These are phyloP conservation scores for Talaromyces stipitatus DNA, from an alignment of 495 filamentous ascomycete species.

Conservation along the genomic window DNA sequence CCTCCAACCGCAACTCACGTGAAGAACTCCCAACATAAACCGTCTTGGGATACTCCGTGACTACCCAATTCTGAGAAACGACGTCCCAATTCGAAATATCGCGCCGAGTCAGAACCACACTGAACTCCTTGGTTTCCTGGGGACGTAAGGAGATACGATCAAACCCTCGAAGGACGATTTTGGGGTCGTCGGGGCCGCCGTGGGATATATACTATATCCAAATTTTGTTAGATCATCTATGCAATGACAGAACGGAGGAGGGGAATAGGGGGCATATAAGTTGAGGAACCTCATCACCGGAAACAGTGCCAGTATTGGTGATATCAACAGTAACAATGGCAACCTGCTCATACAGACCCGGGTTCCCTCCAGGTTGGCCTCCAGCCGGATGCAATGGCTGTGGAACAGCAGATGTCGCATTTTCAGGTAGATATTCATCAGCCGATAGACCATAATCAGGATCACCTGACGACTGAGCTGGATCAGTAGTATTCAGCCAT, in stretches of 20 bases:
- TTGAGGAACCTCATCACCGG: neutral
- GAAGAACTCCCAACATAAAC: neutral
- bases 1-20: neutral
- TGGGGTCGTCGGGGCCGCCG: conserved; percentile 61
- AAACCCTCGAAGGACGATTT: conserved; percentile 70
- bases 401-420: conserved; percentile 39
- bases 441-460: conserved; percentile 53
- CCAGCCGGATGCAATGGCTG: conserved; percentile 31
- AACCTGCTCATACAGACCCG: conserved; percentile 46
- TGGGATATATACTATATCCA: conserved; percentile 56
- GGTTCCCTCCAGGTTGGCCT: conserved; percentile 35
- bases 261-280: neutral
- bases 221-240: conserved; percentile 27
- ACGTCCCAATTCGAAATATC: neutral
- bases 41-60: neutral
- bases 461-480: conserved; percentile 53
- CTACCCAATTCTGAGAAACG: neutral
- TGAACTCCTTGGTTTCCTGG: conserved; percentile 34
- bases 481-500: conserved; percentile 41
- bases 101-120: neutral
- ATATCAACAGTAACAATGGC: conserved; percentile 45
- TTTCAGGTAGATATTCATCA: conserved; percentile 52
- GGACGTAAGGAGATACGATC: conserved; percentile 70
- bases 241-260: conserved; percentile 28
- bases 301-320: conserved; percentile 46